These are phyloP conservation scores for Melocanna baccifera DNA, from an alignment of 176 grass and related monocot species.

Conservation along the genomic window DNA sequence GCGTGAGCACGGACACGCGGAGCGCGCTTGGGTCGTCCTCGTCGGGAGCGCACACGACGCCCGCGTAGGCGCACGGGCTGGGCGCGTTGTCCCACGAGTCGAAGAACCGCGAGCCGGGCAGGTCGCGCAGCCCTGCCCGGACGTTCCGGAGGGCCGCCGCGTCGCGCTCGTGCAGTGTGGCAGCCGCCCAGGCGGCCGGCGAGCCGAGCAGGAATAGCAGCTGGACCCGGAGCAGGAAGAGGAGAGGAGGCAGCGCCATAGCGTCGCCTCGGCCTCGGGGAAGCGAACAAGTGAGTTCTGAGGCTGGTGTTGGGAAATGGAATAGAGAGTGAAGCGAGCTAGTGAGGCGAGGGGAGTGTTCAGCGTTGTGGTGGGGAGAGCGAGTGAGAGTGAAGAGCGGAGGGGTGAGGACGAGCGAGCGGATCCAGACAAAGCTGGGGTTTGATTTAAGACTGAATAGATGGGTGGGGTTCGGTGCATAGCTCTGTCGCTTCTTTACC, in stretches of 20 bases:
- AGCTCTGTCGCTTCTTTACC: slow-evolving; percentile 29
- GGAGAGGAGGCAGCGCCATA: slow-evolving; percentile 39
- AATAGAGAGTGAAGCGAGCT: neutral
- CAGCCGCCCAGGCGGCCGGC: neutral
- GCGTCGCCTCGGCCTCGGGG: slow-evolving; percentile 34
- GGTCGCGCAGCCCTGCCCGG: slow-evolving; percentile 45
- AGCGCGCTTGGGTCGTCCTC: neutral
- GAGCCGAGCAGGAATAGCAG: slow-evolving; percentile 6
- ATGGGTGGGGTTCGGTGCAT: neutral
- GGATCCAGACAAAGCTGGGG: neutral
- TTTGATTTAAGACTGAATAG: slow-evolving; percentile 22
- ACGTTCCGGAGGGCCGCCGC: slow-evolving; percentile 46
- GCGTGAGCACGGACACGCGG: slow-evolving; percentile 68
- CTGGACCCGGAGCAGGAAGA: neutral
- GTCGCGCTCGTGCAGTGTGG: slow-evolving; percentile 50
- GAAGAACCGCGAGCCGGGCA: slow-evolving; percentile 72
- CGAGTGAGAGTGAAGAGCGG: neutral
- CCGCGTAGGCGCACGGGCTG: slow-evolving; percentile 56
- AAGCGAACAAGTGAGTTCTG: slow-evolving; percentile 29
- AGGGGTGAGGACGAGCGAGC: neutral
- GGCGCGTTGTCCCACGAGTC: slow-evolving; percentile 55
- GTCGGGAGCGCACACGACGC: slow-evolving; percentile 62
- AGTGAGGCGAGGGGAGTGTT: neutral
- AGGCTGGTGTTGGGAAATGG: slow-evolving; percentile 23
- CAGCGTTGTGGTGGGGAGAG: neutral